Conservation (phyloP, 2,329 filamentous ascomycete species). For the Fusarium oxysporum region DNA sequence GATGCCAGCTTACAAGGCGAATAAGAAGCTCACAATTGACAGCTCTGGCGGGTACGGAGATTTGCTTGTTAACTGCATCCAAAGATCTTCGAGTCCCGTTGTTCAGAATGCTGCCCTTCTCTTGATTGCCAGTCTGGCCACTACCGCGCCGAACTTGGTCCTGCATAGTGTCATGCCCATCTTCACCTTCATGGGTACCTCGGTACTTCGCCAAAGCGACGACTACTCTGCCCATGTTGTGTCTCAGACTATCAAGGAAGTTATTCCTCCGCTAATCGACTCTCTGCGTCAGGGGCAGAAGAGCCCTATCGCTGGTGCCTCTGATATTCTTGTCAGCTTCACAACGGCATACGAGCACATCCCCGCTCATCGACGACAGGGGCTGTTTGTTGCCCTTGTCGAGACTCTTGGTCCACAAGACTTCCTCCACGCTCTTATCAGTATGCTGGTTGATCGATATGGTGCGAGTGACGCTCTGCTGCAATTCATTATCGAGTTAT, state of each 20-base stretch:
- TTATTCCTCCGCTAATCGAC: constrained; percentile 89
- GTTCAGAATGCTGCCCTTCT: constrained; percentile 93
- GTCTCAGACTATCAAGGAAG: constrained; percentile 92
- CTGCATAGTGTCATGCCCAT: constrained; percentile 99
- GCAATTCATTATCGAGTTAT: constrained; percentile 80
- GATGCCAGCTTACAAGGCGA: constrained; percentile 78
- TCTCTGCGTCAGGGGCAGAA: constrained; percentile 86
- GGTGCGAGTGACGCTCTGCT: constrained; percentile 78
- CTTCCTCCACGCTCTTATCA: constrained; percentile 87
- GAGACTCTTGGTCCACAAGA: constrained; percentile 87
- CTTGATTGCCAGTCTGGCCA: constrained; percentile 86
- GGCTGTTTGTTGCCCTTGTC: constrained; percentile 85
- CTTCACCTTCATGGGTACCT: constrained; percentile 97
- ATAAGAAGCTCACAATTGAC: constrained; percentile 74
- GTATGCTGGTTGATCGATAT: constrained; percentile 92
- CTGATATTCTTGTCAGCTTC: constrained; percentile 94
- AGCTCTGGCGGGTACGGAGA: constrained; percentile 86
- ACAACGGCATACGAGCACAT: constrained; percentile 97
- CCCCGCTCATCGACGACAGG: constrained; percentile 83
- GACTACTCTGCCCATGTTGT: constrained; percentile 98
- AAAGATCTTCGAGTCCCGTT: constrained; percentile 89
- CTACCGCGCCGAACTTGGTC: constrained; percentile 88
- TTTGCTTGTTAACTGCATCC: constrained; percentile 91
- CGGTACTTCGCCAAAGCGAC: constrained; percentile 90
- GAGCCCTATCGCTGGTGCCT: constrained; percentile 81